These are phyloP conservation scores for Peterozyma xylosa DNA, from an alignment of 805 yeast genomes.

Conservation along the genomic window DNA sequence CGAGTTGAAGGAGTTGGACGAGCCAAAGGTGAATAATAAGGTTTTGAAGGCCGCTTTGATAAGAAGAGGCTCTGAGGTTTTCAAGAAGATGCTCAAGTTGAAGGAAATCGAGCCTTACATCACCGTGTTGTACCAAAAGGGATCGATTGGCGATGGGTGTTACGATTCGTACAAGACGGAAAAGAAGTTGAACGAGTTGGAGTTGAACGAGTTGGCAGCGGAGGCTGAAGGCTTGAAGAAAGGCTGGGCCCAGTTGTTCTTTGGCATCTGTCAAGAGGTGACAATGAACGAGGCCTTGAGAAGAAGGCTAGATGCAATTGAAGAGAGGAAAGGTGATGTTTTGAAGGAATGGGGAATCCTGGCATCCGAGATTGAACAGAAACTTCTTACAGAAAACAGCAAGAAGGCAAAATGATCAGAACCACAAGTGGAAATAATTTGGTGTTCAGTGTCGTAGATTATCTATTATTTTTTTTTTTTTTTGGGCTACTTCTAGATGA, in stretches of 20 bases:
- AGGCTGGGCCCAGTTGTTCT: constrained; percentile 75
- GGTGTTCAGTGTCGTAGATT: too few species aligned
- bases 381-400: too few species aligned
- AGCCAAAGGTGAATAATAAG: constrained; percentile 67
- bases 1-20: constrained; percentile 43
- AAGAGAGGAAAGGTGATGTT: constrained; percentile 28
- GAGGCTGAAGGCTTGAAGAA: constrained; percentile 70
- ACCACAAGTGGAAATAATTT: too few species aligned
- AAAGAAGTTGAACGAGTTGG: constrained; percentile 71
- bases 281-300: constrained; percentile 88
- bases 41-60: constrained; percentile 63
- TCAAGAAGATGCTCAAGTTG: constrained; percentile 75
- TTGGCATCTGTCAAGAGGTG: constrained; percentile 78
- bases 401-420: too few species aligned
- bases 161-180: constrained; percentile 76
- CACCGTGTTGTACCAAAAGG: constrained; percentile 70
- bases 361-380: too few species aligned
- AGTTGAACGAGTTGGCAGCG: constrained; percentile 63
- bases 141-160: constrained; percentile 86
- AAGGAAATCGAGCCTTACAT: constrained; percentile 72
- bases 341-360: constrained; percentile 24
- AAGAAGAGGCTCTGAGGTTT: constrained; percentile 78
- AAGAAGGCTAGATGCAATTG: constrained; percentile 54
- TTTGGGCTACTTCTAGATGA: too few species aligned
- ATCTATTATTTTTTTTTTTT: too few species aligned